phyloP scores from a whole-genome alignment of 108 stramenopile species.

The Cyclotella cryptica region DNA sequence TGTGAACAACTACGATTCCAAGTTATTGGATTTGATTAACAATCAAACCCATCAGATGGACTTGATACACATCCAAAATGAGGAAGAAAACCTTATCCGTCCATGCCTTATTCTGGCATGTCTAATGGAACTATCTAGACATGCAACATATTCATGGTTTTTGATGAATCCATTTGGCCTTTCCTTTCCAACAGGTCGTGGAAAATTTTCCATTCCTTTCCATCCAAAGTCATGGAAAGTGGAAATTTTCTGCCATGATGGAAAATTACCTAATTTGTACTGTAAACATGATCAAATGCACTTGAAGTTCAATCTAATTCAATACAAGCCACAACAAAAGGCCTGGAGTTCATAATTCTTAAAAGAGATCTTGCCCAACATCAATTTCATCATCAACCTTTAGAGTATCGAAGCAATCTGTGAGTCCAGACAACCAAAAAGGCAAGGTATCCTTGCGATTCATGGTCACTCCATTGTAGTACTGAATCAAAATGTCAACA shows the following conservation, averaged over 20 bases:
- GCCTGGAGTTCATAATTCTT: neutral
- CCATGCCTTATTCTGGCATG: no score
- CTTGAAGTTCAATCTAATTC: neutral
- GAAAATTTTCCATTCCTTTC: neutral
- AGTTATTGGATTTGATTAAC: no score
- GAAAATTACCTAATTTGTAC: neutral
- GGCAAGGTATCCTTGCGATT: neutral
- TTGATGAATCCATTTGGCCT: no score
- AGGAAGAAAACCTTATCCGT: no score
- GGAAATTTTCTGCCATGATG: slow-evolving; percentile 1
- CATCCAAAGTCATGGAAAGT: neutral
- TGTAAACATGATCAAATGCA: neutral
- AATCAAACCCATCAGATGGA: no score
- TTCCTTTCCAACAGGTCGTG: slow-evolving; percentile 8
- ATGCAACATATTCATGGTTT: no score
- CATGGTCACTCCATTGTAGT: neutral
- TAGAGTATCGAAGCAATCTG: neutral
- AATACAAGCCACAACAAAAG: neutral
- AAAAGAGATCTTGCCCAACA: slow-evolving; percentile 1
- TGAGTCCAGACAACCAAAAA: neutral
- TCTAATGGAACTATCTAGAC: no score
- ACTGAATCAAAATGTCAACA: neutral
- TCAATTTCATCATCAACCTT: neutral
- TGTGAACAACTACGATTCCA: no score
- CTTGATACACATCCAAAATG: no score